Conservation (phyloP, 345 rosid genomes). For the Sapria himalayana region DNA sequence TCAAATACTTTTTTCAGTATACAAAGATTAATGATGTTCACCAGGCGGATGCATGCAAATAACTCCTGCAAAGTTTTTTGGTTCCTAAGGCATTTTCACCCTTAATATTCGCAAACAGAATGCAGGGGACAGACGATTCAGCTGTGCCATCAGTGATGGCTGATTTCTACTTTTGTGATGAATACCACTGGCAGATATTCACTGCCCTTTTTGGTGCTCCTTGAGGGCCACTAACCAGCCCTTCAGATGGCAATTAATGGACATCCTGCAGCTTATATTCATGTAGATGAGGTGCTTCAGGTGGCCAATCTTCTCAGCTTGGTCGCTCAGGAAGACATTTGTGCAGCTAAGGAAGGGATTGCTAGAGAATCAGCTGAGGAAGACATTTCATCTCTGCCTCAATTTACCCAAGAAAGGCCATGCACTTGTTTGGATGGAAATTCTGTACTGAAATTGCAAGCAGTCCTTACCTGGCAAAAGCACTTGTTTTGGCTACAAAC, state of each 20-base stretch:
- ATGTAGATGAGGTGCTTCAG: constrained; percentile 77
- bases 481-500: no score
- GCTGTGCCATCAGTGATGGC: no score
- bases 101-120: constrained; percentile 54
- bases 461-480: constrained; percentile 80
- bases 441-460: constrained; percentile 94
- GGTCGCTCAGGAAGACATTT: constrained; percentile 49
- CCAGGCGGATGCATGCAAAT: constrained; percentile 77
- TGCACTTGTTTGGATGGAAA: constrained; percentile 88
- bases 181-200: no score
- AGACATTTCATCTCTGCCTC: constrained; percentile 85
- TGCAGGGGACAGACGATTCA: no score
- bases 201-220: no score
- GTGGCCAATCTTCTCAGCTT: constrained; percentile 92
- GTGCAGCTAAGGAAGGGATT: constrained; percentile 83
- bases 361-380: constrained; percentile 97
- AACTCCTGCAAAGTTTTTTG: constrained; percentile 83
- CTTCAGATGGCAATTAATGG: constrained; percentile 81
- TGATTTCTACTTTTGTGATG: no score
- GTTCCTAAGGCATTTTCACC: constrained; percentile 84
- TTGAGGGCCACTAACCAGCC: no score
- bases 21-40: constrained; percentile 50
- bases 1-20: constrained; percentile 58
- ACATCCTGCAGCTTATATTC: constrained; percentile 75
- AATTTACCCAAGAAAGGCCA: constrained; percentile 72